phyloP scores from a whole-genome alignment of 345 rosid species.

The Euphorbia lathyris region DNA sequence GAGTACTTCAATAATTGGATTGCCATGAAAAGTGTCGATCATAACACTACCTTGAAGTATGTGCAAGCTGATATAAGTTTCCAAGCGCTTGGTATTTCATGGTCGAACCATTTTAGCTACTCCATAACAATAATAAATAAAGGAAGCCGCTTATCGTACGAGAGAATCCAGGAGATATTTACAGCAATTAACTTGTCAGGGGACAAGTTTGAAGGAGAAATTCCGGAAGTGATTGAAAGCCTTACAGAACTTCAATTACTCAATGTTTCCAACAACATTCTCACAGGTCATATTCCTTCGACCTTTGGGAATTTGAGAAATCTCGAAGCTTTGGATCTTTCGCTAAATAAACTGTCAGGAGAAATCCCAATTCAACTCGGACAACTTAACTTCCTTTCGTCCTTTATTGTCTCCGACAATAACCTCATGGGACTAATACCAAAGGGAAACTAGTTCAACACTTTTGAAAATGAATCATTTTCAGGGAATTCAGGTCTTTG shows the following conservation, averaged over 20 bases:
- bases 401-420: slow-evolving; percentile 11
- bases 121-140: slow-evolving; percentile 4
- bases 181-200: slow-evolving; percentile 10
- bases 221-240: slow-evolving; percentile 14
- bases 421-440: not conserved
- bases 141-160: not conserved
- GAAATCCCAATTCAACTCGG: slow-evolving; percentile 13
- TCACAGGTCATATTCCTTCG: slow-evolving; percentile 6
- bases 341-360: not conserved
- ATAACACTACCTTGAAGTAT: not conserved
- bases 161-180: not conserved
- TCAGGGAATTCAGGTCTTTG: not conserved
- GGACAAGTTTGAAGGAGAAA: slow-evolving; percentile 14
- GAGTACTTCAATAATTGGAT: not conserved
- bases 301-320: not conserved
- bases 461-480: not conserved
- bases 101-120: not conserved
- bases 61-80: not conserved
- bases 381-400: slow-evolving; percentile 5
- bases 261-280: slow-evolving; percentile 18
- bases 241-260: not conserved
- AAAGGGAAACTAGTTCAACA: not conserved
- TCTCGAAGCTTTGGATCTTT: slow-evolving; percentile 19
- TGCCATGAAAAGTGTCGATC: not conserved
- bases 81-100: not conserved